Percentiles rank a stretch among this genome's conserved stretches.
Evolutionary conservation across 1,139 yeast genomes (phyloP).

Genomic region (Sugiyamaella pinicola): DNA sequence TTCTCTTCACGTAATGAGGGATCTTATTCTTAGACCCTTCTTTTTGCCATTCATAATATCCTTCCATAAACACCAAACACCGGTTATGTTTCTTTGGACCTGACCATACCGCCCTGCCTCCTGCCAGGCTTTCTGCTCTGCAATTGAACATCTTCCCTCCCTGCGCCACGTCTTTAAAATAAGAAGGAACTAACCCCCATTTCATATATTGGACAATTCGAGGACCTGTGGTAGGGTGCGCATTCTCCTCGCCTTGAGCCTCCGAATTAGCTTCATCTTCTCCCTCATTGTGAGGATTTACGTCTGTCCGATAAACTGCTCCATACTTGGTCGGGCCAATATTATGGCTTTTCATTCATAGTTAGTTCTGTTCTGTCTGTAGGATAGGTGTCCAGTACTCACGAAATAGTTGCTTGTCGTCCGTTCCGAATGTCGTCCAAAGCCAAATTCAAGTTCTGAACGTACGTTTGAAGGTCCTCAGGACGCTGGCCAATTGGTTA

Average conservation of each 20-base stretch:
- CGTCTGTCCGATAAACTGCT: conserved; percentile 47
- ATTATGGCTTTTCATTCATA: conserved; percentile 43
- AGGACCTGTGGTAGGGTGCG: background rate
- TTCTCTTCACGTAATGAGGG: conserved; percentile 68
- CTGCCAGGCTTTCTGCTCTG: conserved; percentile 38
- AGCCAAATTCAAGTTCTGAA: conserved; percentile 29
- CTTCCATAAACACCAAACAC: conserved; percentile 77
- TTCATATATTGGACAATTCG: conserved; percentile 47
- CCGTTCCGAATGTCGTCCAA: conserved; percentile 35
- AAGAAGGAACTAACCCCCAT: conserved; percentile 64
- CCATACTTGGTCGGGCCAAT: conserved; percentile 55
- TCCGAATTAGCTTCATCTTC: conserved; percentile 17
- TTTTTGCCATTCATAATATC: conserved; percentile 81
- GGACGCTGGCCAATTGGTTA: conserved; percentile 23
- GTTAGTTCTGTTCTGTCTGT: conserved; percentile 6
- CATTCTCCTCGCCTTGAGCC: background rate
- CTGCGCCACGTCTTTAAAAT: conserved; percentile 47
- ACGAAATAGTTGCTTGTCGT: conserved; percentile 31
- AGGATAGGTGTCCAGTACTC: conserved; percentile 19
- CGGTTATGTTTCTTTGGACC: conserved; percentile 42
- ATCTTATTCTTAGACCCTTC: conserved; percentile 43
- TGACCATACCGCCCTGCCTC: conserved; percentile 37
- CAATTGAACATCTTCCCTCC: conserved; percentile 41
- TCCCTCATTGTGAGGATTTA: conserved; percentile 13
- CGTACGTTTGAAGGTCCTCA: conserved; percentile 25